A percentile compares a stretch with the other conserved stretches of the same genome.
Conservation (phyloP, 768 basidiomycete genomes). For the Tricholoma furcatifolium region DNA sequence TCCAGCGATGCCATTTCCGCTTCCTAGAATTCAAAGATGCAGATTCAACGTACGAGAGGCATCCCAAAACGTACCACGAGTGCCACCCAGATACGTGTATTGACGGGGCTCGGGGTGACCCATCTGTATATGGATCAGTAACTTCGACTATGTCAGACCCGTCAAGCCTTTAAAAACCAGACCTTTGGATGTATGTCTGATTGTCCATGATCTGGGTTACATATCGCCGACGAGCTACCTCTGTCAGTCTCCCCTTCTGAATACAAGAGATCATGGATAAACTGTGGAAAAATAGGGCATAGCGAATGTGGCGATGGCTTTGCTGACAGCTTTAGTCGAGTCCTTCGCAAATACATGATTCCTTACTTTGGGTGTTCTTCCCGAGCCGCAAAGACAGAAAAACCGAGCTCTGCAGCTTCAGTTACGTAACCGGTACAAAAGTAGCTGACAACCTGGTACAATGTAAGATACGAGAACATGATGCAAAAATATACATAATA, state of each 20-base stretch:
- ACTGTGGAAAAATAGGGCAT: conserved; percentile 68
- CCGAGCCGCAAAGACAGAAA: conserved; percentile 57
- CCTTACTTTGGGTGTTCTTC: conserved; percentile 63
- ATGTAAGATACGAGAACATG: not conserved
- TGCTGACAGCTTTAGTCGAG: conserved; percentile 1
- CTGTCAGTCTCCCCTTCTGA: conserved; percentile 39
- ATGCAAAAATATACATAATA: conserved; percentile 16
- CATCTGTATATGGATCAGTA: conserved; percentile 41
- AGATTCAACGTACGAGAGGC: not conserved
- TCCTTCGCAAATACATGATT: not conserved
- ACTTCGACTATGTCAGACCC: not conserved
- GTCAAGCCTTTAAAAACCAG: conserved; percentile 12
- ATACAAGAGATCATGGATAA: conserved; percentile 64
- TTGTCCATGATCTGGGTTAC: conserved; percentile 58
- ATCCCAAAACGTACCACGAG: conserved; percentile 49
- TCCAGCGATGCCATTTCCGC: conserved; percentile 65
- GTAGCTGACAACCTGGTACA: conserved; percentile 53
- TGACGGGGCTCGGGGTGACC: conserved; percentile 69
- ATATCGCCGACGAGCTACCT: conserved; percentile 38
- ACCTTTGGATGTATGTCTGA: conserved; percentile 62
- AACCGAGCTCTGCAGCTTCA: conserved; percentile 64
- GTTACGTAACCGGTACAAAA: conserved; percentile 59
- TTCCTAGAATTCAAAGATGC: conserved; percentile 41
- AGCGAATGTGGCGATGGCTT: conserved; percentile 72
- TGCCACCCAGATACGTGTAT: conserved; percentile 66